Base-by-base conservation (phyloP, 345 rosid species). In the Acer negundo region DNA sequence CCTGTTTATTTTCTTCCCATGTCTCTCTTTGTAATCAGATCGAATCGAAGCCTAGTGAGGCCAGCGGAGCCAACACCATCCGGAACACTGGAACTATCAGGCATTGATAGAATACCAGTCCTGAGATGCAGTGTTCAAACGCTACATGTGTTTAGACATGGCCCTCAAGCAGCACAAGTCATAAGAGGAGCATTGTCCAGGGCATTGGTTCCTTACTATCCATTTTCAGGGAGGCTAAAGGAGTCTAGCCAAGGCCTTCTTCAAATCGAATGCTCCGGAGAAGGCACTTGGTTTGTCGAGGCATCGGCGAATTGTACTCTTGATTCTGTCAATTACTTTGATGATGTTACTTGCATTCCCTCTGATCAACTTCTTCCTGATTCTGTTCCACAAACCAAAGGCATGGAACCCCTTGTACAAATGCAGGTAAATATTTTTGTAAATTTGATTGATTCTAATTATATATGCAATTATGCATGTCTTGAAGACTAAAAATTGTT, bases 191-290 rank as follows among this genome's bases (percentile, higher is more conserved):
- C 92, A 75, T 49, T 89, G 86, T 85, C 89, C 23, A 82, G 82
- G 84, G 88, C 89, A 2, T 58, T 89, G 85, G 92, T 90, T 42
- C 86, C 86, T 53, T 88, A 87, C 55, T 89, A 87, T 69, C 92
- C 94, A 38, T 90, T 88, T 3, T 89, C 92, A 0, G 89, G 92
- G 7, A 67, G 87, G 78, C 81, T 83, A 28, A 81, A 77, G 68
- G 86, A 79, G 61, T 77, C 87, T 3, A 74, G 22, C 62, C 73
- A 59, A 4, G 77, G 85, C 23, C 78, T 26, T 70, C 83, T 87
- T 67, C 89, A 79, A 69, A 72, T 88, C 22, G 89, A 86, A 44
- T 90, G 94, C 51, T 79, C 79, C 1, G 84, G 77, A 22, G 70
- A 84, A 53, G 92, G 92, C 11, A 84, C 78, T 1, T 79, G 87